Base-by-base conservation (phyloP, 148 eudicot species). In the Persicaria tinctoria region DNA sequence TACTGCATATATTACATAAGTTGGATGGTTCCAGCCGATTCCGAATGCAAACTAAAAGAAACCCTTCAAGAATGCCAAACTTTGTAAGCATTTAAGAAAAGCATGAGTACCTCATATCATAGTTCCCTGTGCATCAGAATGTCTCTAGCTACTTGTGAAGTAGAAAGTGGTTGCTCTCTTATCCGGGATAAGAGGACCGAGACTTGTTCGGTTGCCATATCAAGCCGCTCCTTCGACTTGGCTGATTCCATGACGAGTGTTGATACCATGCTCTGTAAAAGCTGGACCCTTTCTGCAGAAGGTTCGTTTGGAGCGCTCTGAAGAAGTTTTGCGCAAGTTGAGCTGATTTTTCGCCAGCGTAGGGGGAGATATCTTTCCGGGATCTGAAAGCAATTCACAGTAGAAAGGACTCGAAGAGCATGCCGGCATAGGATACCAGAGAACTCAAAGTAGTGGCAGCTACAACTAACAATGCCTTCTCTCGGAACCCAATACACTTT, bases 311-410 rank as follows among this genome's bases (percentile, higher is more conserved):
- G 53, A 63, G 77, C 50, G 68, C 79, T 56, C 27, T 75, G 90
- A 63, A 80, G 81, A 75, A 59, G 74, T 77, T 82, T 91, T 23
- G 74, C 38, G 73, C 86, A 77, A 4, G 76, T 77, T n/a, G 78
- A 76, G 77, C 87, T 85, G 76, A 91, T 72, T 27, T 93, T 74
- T 13, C 92, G 85, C 98, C 98, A 94, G 47, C 98, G 83, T n/a
- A 86, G 81, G 5, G 88, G 98, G 75, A 94, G 91, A 68, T 91
- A 91, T 77, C 93, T 83, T 74, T 91, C 98, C 3, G 96, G 98
- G 69, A 94, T 91, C 76, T 91, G 97, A 76, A 94, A 94, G 84
- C 98, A 94, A 56, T 94, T 94, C 46, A 84, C 97, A 1, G 93
- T 85, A 0, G 97, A 91, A 45, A 94, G 93, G 76, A 94, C 98